These are phyloP conservation scores for Cyberlindnera petersonii DNA, from an alignment of 805 yeast species.

Conservation along the genomic window DNA sequence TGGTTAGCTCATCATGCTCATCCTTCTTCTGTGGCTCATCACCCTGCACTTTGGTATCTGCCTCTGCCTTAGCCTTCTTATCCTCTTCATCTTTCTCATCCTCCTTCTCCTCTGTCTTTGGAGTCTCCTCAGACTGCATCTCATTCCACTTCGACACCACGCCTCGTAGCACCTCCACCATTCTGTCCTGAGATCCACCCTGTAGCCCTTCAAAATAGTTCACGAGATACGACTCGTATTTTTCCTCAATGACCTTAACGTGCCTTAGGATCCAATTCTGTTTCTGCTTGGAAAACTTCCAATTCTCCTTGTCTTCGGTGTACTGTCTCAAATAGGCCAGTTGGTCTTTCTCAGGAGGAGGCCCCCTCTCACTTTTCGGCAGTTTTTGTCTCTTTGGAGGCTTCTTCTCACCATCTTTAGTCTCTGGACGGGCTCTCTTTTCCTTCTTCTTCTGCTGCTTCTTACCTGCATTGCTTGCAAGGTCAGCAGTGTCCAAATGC, in stretches of 20 bases:
- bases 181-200: conserved; percentile 64
- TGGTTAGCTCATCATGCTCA: conserved; percentile 18
- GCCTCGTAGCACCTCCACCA: conserved; percentile 44
- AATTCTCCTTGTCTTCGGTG: conserved; percentile 48
- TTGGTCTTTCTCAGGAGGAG: conserved; percentile 79
- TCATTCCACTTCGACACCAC: conserved; percentile 56
- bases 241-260: conserved; percentile 45
- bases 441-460: conserved; percentile 37
- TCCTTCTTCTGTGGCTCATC: conserved; percentile 11
- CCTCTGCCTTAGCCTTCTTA: background rate
- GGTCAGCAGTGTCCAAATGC: conserved; percentile 40
- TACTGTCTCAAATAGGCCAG: conserved; percentile 59
- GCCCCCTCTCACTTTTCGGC: conserved; percentile 62
- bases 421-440: conserved; percentile 16
- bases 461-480: conserved; percentile 42
- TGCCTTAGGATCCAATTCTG: conserved; percentile 81
- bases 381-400: conserved; percentile 67
- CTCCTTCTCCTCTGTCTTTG: conserved; percentile 1
- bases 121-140: conserved; percentile 13
- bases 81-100: conserved; percentile 4
- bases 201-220: conserved; percentile 57
- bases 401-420: conserved; percentile 35
- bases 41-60: conserved; percentile 1
- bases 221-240: conserved; percentile 48
- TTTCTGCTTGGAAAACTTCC: conserved; percentile 86